A percentile compares a stretch with the other conserved stretches of the same genome.
Conservation (phyloP, 495 filamentous ascomycete genomes). For the Penicillium chermesinum region DNA sequence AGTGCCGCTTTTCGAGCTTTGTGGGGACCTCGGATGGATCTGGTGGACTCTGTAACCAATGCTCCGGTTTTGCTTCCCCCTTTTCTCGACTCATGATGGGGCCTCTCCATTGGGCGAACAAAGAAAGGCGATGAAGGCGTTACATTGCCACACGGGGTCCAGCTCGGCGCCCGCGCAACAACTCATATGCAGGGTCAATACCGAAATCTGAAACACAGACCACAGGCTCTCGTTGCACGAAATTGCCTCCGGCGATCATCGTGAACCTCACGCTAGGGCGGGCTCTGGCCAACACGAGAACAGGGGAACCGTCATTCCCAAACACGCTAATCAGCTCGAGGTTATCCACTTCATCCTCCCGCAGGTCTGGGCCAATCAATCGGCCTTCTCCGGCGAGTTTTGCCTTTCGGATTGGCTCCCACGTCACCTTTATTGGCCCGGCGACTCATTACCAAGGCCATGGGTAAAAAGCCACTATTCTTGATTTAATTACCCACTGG, state of each 20-base stretch:
- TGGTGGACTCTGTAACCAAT: slow-evolving; percentile 8
- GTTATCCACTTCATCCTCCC: slow-evolving; percentile 12
- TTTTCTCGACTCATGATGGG: too few species aligned
- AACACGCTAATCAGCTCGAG: slow-evolving; percentile 21
- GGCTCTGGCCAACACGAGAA: slow-evolving; percentile 11
- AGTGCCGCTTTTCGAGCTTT: slow-evolving; percentile 2
- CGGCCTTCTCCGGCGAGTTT: slow-evolving; percentile 8
- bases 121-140: not conserved
- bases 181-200: slow-evolving; percentile 12
- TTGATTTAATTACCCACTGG: not conserved
- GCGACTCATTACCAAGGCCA: not conserved
- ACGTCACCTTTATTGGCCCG: slow-evolving; percentile 13
- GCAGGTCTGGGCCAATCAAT: slow-evolving; percentile 14
- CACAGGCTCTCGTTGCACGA: slow-evolving; percentile 22
- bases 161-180: not conserved
- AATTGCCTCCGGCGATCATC: slow-evolving; percentile 31
- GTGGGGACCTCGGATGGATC: slow-evolving; percentile 28
- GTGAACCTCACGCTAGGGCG: slow-evolving; percentile 18
- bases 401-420: not conserved
- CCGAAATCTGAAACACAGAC: slow-evolving; percentile 30
- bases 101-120: too few species aligned
- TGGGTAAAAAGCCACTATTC: not conserved
- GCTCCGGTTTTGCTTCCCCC: slow-evolving; percentile 4
- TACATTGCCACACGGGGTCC: slow-evolving; percentile 3
- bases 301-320: slow-evolving; percentile 13